Percentiles rank a stretch among this genome's conserved stretches.
phyloP scores from a whole-genome alignment of 768 basidiomycete species.

The Mycena floridula region DNA sequence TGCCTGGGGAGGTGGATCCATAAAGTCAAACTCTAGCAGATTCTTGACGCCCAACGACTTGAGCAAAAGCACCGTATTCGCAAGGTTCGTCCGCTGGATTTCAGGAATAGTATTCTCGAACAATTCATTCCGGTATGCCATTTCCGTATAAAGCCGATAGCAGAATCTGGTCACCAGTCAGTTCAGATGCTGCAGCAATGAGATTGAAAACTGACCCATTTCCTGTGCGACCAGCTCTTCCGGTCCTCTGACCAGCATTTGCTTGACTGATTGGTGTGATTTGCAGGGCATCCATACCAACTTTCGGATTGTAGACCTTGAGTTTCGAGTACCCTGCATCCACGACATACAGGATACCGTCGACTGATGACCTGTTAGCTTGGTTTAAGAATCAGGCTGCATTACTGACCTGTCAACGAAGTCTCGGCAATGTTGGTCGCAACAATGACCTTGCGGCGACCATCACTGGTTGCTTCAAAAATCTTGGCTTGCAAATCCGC shows the following conservation, averaged over 20 bases:
- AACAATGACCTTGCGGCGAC: conserved; percentile 93
- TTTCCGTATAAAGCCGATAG: conserved; percentile 95
- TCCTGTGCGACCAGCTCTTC: conserved; percentile 94
- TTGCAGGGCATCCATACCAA: conserved; percentile 98
- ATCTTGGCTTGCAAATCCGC: conserved; percentile 98
- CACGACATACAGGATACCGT: conserved; percentile 95
- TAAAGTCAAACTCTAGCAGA: conserved; percentile 96
- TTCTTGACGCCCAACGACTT: conserved; percentile 98
- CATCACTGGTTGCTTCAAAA: conserved; percentile 90
- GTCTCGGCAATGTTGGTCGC: conserved; percentile 99
- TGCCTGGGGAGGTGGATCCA: conserved; percentile 99
- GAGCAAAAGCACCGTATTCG: conserved; percentile 90
- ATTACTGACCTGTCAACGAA: conserved; percentile 91
- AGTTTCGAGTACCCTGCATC: conserved; percentile 96
- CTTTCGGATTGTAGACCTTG: conserved; percentile 98
- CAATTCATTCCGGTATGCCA: conserved; percentile 93
- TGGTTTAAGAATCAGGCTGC: too few relatives aligned
- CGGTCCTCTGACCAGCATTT: conserved; percentile 93
- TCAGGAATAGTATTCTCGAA: conserved; percentile 96
- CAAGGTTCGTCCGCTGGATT: conserved; percentile 96
- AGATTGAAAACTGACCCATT: conserved; percentile 59
- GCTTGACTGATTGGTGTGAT: conserved; percentile 99
- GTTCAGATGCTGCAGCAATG: conserved; percentile 1
- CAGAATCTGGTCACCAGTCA: conserved; percentile 59
- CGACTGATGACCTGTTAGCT: too few relatives aligned